Percentiles rank a stretch among this genome's conserved stretches.
Conservation (phyloP, 805 yeast species). For the Saccharomycopsis malanga region DNA sequence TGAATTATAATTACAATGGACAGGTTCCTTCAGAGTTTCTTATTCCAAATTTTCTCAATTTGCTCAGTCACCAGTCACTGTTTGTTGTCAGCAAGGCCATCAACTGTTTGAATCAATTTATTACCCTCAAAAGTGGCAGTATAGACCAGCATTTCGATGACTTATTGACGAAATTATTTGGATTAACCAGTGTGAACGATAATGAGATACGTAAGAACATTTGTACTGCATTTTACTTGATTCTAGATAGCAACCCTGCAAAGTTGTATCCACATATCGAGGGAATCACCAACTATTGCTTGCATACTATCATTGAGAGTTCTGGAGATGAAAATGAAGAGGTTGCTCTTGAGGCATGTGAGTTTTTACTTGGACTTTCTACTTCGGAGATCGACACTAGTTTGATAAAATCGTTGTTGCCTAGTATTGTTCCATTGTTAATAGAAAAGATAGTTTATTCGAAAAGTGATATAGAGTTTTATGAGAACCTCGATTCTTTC, state of each 20-base stretch:
- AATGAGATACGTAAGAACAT: conserved; percentile 62
- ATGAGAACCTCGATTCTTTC: conserved; percentile 57
- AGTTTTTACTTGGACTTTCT: conserved; percentile 72
- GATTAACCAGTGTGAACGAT: conserved; percentile 54
- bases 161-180: conserved; percentile 57
- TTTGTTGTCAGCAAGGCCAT: conserved; percentile 56
- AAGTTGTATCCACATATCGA: conserved; percentile 70
- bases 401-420: conserved; percentile 50
- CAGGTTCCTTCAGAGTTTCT: conserved; percentile 61
- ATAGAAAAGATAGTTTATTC: conserved; percentile 81
- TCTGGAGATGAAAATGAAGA: conserved; percentile 41
- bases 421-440: conserved; percentile 65
- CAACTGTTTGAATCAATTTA: conserved; percentile 68
- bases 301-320: conserved; percentile 60
- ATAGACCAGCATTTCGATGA: conserved; percentile 59
- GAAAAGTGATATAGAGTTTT: conserved; percentile 64
- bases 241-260: conserved; percentile 75
- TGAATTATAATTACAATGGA: conserved; percentile 61
- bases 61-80: conserved; percentile 38
- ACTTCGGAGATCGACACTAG: conserved; percentile 48
- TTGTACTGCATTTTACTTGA: conserved; percentile 64
- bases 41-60: conserved; percentile 55
- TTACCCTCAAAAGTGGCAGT: conserved; percentile 61
- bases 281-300: conserved; percentile 80
- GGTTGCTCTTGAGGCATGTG: conserved; percentile 89